phyloP scores from a whole-genome alignment of 768 basidiomycete species.

The Lentinula aciculospora region DNA sequence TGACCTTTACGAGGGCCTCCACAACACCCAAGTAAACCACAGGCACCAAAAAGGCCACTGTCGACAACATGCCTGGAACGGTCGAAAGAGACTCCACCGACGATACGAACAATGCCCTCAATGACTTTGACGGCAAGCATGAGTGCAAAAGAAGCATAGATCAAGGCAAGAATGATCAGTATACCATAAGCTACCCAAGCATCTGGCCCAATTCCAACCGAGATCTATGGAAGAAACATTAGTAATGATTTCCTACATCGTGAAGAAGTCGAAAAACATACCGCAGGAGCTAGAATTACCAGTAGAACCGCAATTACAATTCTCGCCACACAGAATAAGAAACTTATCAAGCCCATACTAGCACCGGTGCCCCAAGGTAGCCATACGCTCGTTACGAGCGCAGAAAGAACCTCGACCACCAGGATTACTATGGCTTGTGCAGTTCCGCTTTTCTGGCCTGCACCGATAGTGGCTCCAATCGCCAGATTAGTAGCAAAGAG shows the following conservation, averaged over 20 bases:
- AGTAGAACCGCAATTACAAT: constrained; percentile 88
- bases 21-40: constrained; percentile 67
- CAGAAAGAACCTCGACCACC: constrained; percentile 81
- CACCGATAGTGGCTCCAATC: constrained; percentile 82
- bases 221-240: constrained; percentile 50
- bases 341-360: constrained; percentile 94
- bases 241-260: background rate
- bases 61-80: constrained; percentile 75
- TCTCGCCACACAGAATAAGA: constrained; percentile 86
- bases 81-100: constrained; percentile 79
- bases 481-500: constrained; percentile 79
- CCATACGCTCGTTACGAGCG: constrained; percentile 89
- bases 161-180: constrained; percentile 73
- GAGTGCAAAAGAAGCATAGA: constrained; percentile 76
- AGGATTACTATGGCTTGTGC: constrained; percentile 89
- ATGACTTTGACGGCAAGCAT: constrained; percentile 83
- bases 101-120: constrained; percentile 76
- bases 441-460: constrained; percentile 84
- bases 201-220: constrained; percentile 71
- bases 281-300: constrained; percentile 85
- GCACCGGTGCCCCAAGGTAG: constrained; percentile 96
- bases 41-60: constrained; percentile 82
- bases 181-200: constrained; percentile 96
- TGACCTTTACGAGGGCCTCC: constrained; percentile 36
- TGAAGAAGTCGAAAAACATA: constrained; percentile 22